Conservation (phyloP, 805 yeast species). For the Starmerella etchellsii region DNA sequence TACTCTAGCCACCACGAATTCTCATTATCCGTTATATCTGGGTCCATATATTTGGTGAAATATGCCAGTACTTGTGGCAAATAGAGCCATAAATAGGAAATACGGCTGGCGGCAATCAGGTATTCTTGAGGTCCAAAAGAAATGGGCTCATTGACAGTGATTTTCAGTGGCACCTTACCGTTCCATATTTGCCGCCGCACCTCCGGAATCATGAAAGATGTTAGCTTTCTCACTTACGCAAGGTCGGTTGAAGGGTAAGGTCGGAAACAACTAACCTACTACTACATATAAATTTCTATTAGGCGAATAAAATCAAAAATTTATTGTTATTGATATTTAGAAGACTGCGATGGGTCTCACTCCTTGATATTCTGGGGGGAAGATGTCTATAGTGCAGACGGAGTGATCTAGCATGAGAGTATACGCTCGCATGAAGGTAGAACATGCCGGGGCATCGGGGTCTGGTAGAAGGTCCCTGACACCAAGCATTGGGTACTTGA, state of each 20-base stretch:
- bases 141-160: conserved; percentile 11
- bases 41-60: conserved; percentile 9
- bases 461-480: neutral
- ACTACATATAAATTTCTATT: too few relatives aligned
- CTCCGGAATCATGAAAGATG: neutral
- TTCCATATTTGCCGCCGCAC: conserved; percentile 9
- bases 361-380: neutral
- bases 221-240: too few relatives aligned
- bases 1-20: conserved; percentile 16
- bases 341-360: neutral
- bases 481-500: neutral
- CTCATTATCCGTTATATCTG: neutral
- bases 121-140: conserved; percentile 15
- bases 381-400: neutral
- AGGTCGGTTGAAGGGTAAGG: neutral
- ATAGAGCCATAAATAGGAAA: conserved; percentile 13
- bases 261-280: too few relatives aligned
- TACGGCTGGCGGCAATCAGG: conserved; percentile 11
- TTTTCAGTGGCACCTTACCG: conserved; percentile 8
- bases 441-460: neutral
- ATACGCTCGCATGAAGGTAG: neutral
- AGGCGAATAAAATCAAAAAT: neutral
- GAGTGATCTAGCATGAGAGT: neutral
- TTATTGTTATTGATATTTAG: neutral
- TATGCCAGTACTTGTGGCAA: conserved; percentile 13